These are phyloP conservation scores for Theileria parva DNA, from an alignment of 169 alveolate genomes.

Conservation along the genomic window DNA sequence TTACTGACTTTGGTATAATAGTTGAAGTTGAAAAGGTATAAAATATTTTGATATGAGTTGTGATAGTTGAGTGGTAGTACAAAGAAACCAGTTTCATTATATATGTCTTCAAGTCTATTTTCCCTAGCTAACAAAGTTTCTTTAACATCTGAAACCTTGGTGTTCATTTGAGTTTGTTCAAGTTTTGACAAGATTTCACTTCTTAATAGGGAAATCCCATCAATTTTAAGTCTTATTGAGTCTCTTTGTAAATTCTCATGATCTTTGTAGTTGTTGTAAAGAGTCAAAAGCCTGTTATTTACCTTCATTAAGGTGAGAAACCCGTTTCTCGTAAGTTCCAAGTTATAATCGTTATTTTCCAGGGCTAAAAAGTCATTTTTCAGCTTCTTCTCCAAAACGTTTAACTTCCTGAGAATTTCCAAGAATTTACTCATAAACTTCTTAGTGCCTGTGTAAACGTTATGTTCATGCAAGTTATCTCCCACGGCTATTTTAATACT, in stretches of 20 bases:
- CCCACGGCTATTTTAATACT: slow-evolving; percentile 25
- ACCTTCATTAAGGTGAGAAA: slow-evolving; percentile 2
- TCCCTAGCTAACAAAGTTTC: background rate
- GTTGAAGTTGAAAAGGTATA: slow-evolving; percentile 2
- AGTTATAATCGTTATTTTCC: slow-evolving; percentile 1
- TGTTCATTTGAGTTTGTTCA: background rate
- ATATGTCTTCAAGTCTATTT: background rate
- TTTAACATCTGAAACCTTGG: background rate
- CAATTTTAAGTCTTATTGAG: slow-evolving; percentile 8
- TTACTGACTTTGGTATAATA: background rate
- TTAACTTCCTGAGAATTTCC: slow-evolving; percentile 16
- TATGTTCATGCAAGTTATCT: slow-evolving; percentile 6
- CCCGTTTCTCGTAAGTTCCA: slow-evolving; percentile 10
- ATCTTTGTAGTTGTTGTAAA: slow-evolving; percentile 2
- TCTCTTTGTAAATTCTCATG: slow-evolving; percentile 17
- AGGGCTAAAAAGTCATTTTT: background rate
- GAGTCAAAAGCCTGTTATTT: background rate
- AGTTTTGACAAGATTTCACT: background rate
- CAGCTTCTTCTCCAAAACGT: slow-evolving; percentile 22
- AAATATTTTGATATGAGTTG: background rate
- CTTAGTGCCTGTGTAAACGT: slow-evolving; percentile 35
- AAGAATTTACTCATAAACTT: slow-evolving; percentile 12
- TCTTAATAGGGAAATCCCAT: background rate
- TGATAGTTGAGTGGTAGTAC: background rate
- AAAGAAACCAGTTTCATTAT: slow-evolving; percentile 10